Conservation (phyloP, 768 basidiomycete genomes). For the Chlorophyllum brunneum region DNA sequence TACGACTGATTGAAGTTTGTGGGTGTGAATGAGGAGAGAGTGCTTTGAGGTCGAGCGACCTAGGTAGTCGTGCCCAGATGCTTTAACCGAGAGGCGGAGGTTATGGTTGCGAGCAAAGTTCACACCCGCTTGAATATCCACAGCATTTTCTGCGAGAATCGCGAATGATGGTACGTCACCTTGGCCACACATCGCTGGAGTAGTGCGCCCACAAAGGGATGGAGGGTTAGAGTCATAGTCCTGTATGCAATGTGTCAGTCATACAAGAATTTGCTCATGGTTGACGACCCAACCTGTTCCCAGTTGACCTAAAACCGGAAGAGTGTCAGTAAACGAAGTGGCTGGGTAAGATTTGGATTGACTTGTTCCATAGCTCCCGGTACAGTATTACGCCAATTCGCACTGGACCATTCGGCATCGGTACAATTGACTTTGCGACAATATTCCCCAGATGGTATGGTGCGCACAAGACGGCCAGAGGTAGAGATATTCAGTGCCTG, state of each 20-base stretch:
- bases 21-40: too few relatives aligned
- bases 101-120: constrained; percentile 7
- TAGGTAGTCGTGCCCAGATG: too few relatives aligned
- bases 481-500: not conserved
- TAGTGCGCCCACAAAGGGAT: constrained; percentile 21
- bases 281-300: not conserved
- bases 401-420: not conserved
- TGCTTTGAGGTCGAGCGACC: too few relatives aligned
- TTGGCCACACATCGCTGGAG: constrained; percentile 23
- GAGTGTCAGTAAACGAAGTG: not conserved
- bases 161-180: constrained; percentile 28
- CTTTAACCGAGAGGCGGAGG: too few relatives aligned
- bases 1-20: too few relatives aligned
- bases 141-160: constrained; percentile 24
- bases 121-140: constrained; percentile 25
- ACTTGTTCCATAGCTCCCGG: constrained; percentile 8
- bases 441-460: not conserved
- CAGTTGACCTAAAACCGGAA: not conserved
- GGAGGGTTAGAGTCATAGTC: constrained; percentile 23
- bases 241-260: constrained; percentile 10
- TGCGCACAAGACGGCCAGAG: not conserved
- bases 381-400: not conserved
- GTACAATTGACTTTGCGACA: not conserved
- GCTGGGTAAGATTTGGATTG: constrained; percentile 1
- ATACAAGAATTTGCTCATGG: not conserved